A percentile compares a stretch with the other conserved stretches of the same genome.
phyloP scores from a whole-genome alignment of 1,284 basidiomycete genomes.

The Ganoderma meredithae region DNA sequence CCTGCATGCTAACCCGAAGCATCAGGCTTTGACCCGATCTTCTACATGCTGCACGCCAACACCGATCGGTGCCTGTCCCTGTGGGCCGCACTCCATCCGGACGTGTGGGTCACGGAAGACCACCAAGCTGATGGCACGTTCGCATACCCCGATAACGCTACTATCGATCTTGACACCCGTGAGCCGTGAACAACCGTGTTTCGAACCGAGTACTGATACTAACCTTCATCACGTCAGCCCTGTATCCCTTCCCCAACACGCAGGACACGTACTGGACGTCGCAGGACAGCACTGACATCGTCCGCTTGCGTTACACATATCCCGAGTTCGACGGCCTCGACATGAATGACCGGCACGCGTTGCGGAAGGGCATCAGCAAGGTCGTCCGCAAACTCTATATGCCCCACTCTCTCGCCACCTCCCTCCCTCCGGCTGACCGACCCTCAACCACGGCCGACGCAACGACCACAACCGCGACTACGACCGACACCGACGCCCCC shows the following conservation, averaged over 20 bases:
- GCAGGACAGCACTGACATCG: conserved; percentile 20
- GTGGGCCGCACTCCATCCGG: conserved; percentile 51
- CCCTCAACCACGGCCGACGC: not conserved
- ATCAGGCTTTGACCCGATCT: conserved; percentile 52
- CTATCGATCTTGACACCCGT: conserved; percentile 47
- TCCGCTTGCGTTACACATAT: conserved; percentile 50
- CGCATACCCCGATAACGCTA: conserved; percentile 40
- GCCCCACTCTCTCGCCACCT: not conserved
- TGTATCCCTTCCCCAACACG: conserved; percentile 43
- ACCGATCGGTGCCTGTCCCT: conserved; percentile 55
- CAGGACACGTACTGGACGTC: conserved; percentile 43
- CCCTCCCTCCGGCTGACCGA: not conserved
- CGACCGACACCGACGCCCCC: not conserved
- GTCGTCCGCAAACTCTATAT: conserved; percentile 38
- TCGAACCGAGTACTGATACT: conserved; percentile 8
- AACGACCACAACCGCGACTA: not conserved
- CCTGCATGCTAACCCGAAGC: not conserved
- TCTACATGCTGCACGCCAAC: conserved; percentile 56
- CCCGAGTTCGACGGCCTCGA: conserved; percentile 52
- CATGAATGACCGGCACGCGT: conserved; percentile 38
- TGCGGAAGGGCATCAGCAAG: conserved; percentile 42
- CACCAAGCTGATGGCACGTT: conserved; percentile 45
- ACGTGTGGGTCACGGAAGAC: conserved; percentile 46
- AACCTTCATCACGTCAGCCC: conserved; percentile 28
- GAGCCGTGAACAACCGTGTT: conserved; percentile 16